Percentiles rank a stretch among this genome's conserved stretches.
Conservation (phyloP, 345 rosid species). For the Syzygium aromaticum region DNA sequence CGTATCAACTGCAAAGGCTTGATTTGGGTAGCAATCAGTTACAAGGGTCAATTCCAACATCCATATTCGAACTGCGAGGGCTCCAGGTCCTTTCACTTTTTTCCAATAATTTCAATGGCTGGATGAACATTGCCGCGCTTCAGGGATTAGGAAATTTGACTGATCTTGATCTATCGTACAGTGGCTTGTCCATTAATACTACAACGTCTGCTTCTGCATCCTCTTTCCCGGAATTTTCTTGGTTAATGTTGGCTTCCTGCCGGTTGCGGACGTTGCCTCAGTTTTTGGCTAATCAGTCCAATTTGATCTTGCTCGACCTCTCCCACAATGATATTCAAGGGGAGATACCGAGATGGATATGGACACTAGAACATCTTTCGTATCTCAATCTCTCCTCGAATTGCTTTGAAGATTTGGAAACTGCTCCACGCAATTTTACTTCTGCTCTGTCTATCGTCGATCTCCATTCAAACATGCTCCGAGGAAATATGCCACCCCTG, state of each 20-base stretch:
- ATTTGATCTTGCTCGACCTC: conserved; percentile 16
- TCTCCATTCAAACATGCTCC: conserved; percentile 1
- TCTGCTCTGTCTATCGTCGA: background rate
- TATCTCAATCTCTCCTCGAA: conserved; percentile 21
- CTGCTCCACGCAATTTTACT: background rate
- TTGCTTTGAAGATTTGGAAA: conserved; percentile 11
- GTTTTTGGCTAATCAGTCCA: conserved; percentile 15
- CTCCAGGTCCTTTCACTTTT: conserved; percentile 12
- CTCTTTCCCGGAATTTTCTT: no score
- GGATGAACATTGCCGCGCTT: no score
- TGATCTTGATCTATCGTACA: no score
- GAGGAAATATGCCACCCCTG: no score
- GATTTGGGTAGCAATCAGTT: conserved; percentile 31
- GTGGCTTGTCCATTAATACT: no score
- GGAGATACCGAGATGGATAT: conserved; percentile 40
- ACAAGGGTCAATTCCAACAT: conserved; percentile 18
- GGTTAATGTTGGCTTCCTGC: no score
- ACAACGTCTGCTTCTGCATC: no score
- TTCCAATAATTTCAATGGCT: no score
- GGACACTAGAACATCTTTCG: conserved; percentile 1
- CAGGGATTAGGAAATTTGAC: no score
- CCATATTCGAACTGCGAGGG: conserved; percentile 6
- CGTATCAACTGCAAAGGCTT: conserved; percentile 9
- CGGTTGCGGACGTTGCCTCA: conserved; percentile 11
- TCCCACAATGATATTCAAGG: conserved; percentile 33